Evolutionary conservation across 2,329 filamentous ascomycete genomes (phyloP).

Genomic region (Fusarium cicatricum): DNA sequence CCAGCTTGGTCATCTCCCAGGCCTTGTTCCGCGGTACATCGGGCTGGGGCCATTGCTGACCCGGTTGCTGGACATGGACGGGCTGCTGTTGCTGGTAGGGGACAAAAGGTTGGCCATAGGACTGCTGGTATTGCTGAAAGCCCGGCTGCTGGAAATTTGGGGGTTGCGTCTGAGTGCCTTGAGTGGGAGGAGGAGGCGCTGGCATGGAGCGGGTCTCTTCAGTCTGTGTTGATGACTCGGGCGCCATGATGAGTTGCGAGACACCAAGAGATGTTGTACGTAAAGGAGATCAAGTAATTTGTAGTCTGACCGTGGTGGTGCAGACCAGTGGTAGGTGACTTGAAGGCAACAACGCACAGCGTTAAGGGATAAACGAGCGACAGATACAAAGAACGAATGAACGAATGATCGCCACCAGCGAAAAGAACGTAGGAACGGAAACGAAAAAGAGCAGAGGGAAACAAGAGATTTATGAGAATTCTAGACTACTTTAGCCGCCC

Average conservation of each 20-base stretch:
- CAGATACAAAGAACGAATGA: constrained; percentile 9
- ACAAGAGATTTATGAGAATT: constrained; percentile 17
- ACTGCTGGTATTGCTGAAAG: constrained; percentile 33
- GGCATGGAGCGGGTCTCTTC: constrained; percentile 18
- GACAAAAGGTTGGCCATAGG: constrained; percentile 41
- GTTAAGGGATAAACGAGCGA: neutral
- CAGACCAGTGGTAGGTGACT: neutral
- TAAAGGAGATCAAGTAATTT: neutral
- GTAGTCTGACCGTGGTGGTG: neutral
- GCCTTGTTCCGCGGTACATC: constrained; percentile 21
- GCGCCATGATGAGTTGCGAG: constrained; percentile 28
- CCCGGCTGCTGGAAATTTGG: constrained; percentile 16
- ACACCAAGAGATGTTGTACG: no score
- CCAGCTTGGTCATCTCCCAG: constrained; percentile 45
- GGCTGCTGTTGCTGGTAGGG: constrained; percentile 30
- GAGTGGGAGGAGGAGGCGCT: constrained; percentile 20
- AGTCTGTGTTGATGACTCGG: constrained; percentile 36
- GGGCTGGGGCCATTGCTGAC: constrained; percentile 28
- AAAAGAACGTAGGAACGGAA: neutral
- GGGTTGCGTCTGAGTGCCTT: constrained; percentile 16
- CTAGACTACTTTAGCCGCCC: neutral
- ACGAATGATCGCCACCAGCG: neutral
- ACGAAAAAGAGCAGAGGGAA: constrained; percentile 5
- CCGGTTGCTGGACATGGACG: constrained; percentile 8
- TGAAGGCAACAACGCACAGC: neutral